Evolutionary conservation across 1,284 basidiomycete species (phyloP).

Genomic region (Leucoagaricus sp.): DNA sequence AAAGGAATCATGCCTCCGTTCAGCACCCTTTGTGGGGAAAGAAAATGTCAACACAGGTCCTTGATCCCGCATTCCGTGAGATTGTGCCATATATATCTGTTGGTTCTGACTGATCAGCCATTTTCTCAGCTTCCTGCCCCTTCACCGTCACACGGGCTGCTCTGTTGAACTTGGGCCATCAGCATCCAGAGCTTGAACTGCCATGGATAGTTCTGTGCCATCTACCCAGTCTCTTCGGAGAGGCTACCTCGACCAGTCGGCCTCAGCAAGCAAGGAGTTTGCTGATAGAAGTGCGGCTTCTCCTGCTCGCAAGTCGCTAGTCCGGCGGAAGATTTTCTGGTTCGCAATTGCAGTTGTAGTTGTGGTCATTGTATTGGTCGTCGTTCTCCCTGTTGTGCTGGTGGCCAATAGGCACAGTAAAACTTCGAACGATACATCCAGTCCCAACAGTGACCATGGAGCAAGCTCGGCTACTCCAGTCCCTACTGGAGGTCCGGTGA

Average conservation of each 20-base stretch:
- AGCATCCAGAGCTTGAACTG: background rate
- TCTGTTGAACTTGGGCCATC: background rate
- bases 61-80: background rate
- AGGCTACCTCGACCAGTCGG: background rate
- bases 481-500: constrained; percentile 43
- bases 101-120: background rate
- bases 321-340: constrained; percentile 18
- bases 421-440: background rate
- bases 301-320: constrained; percentile 11
- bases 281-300: background rate
- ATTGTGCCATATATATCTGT: background rate
- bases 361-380: constrained; percentile 46
- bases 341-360: constrained; percentile 31
- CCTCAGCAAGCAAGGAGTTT: constrained; percentile 6
- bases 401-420: constrained; percentile 41
- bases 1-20: background rate
- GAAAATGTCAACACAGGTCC: too few relatives aligned
- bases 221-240: background rate
- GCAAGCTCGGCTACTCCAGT: constrained; percentile 8
- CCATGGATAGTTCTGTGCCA: constrained; percentile 1
- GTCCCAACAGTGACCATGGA: background rate
- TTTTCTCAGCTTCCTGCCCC: background rate
- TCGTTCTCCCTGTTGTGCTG: constrained; percentile 52
- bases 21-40: background rate
- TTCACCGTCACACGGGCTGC: background rate